phyloP scores from a whole-genome alignment of 352 stramenopile species.

The Globisporangium nodosum region DNA sequence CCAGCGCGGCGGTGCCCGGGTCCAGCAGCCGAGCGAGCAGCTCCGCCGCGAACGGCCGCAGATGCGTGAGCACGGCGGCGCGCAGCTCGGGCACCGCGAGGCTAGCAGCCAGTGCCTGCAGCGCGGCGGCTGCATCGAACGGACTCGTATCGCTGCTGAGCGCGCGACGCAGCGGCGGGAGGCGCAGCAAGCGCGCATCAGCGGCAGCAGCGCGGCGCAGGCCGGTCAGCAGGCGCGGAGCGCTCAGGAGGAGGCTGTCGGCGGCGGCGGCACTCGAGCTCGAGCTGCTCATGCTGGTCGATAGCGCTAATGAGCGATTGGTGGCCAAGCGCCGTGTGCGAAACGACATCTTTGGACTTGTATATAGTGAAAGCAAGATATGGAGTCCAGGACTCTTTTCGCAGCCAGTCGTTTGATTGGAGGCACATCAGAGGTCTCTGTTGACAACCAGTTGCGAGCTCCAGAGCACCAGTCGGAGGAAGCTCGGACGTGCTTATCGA shows the following conservation, averaged over 20 bases:
- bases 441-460: not conserved
- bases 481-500: no score
- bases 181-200: slow-evolving; percentile 18
- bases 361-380: not conserved
- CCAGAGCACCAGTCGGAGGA: no score
- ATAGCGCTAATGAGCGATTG: not conserved
- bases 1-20: slow-evolving; percentile 11
- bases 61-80: slow-evolving; percentile 39
- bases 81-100: slow-evolving; percentile 45
- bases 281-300: not conserved
- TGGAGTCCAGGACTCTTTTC: not conserved
- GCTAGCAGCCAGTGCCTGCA: slow-evolving; percentile 54
- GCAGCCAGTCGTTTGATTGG: not conserved
- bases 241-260: slow-evolving; percentile 20
- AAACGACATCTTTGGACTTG: not conserved
- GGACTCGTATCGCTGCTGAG: slow-evolving; percentile 9
- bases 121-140: slow-evolving; percentile 20
- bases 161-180: slow-evolving; percentile 35
- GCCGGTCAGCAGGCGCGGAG: slow-evolving; percentile 20
- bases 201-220: slow-evolving; percentile 18
- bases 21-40: slow-evolving; percentile 61
- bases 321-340: not conserved
- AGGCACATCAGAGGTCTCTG: not conserved
- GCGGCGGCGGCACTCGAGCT: not conserved
- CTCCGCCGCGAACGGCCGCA: slow-evolving; percentile 71